These are phyloP conservation scores for Anastatica hierochuntica DNA, from an alignment of 345 rosid species.

Conservation along the genomic window DNA sequence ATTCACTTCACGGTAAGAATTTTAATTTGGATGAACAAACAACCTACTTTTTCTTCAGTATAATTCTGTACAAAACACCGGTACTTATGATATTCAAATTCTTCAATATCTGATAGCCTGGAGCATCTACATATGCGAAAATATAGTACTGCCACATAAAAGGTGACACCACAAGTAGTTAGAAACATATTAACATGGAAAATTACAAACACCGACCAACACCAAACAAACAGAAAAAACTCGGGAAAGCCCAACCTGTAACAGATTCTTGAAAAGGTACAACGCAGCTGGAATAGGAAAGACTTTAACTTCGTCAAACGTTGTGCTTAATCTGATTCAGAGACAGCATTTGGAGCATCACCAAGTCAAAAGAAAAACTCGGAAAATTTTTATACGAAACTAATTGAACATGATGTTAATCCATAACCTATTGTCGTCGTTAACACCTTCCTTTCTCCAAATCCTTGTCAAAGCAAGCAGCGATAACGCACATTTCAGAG, in stretches of 20 bases:
- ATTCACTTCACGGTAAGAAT: neutral
- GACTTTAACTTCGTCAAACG: slow-evolving; percentile 82
- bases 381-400: too few relatives aligned
- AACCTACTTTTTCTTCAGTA: slow-evolving; percentile 82
- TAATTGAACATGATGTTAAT: neutral
- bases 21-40: neutral
- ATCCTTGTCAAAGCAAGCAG: slow-evolving; percentile 80
- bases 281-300: slow-evolving; percentile 90
- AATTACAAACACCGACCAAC: neutral
- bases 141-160: slow-evolving; percentile 74
- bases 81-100: slow-evolving; percentile 93
- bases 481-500: slow-evolving; percentile 77
- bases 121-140: slow-evolving; percentile 95
- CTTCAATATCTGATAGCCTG: slow-evolving; percentile 97
- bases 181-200: slow-evolving; percentile 6
- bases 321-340: slow-evolving; percentile 70
- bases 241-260: slow-evolving; percentile 47
- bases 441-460: slow-evolving; percentile 80
- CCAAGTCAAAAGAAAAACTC: too few relatives aligned
- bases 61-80: slow-evolving; percentile 82
- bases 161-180: slow-evolving; percentile 7
- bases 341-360: neutral
- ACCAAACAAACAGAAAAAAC: too few relatives aligned
- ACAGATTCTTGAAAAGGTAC: slow-evolving; percentile 94
- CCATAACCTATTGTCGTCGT: slow-evolving; percentile 77